These are phyloP conservation scores for Hanseniaspora guilliermondii DNA, from an alignment of 805 yeast species.

Conservation along the genomic window DNA sequence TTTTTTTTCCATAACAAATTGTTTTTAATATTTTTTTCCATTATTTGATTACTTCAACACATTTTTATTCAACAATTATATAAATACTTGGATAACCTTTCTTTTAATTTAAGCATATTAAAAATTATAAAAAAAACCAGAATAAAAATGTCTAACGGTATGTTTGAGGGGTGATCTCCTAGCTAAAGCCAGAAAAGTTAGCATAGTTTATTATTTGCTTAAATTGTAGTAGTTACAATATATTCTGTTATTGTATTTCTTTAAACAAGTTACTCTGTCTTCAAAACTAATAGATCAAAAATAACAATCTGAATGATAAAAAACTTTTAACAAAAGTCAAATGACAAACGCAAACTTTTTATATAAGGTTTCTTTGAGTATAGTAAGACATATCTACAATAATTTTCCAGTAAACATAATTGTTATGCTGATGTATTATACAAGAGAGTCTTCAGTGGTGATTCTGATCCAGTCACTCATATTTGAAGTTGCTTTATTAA, in stretches of 20 bases:
- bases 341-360: background rate
- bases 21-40: background rate
- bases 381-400: constrained; percentile 10
- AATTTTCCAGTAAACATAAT: constrained; percentile 8
- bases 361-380: background rate
- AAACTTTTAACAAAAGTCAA: background rate
- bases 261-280: background rate
- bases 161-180: constrained; percentile 31
- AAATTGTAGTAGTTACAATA: background rate
- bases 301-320: background rate
- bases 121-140: constrained; percentile 14
- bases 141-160: constrained; percentile 30
- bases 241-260: background rate
- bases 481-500: background rate
- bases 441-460: constrained; percentile 6
- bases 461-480: constrained; percentile 13
- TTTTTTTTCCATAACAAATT: background rate
- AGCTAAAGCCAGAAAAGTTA: constrained; percentile 25
- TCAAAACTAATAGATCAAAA: background rate
- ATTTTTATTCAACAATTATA: too few species aligned
- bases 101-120: too few species aligned
- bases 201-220: background rate
- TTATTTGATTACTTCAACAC: background rate
- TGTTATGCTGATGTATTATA: constrained; percentile 12
- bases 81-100: too few species aligned